These are phyloP conservation scores for Hypoxylon fuscum DNA, from an alignment of 495 filamentous ascomycete species.

Conservation along the genomic window DNA sequence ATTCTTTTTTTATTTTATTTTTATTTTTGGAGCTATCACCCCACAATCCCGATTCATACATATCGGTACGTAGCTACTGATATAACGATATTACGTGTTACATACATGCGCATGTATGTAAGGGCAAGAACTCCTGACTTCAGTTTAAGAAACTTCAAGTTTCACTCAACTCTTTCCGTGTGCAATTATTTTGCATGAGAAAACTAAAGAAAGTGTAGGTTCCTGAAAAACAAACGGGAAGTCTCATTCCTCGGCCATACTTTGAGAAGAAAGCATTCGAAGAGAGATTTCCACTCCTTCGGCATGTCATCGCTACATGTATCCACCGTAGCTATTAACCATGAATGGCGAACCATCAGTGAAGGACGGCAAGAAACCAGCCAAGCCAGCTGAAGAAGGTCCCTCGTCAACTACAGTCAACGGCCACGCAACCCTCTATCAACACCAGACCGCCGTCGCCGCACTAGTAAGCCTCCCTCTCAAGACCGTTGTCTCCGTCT, in stretches of 20 bases:
- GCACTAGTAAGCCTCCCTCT: slow-evolving; percentile 39
- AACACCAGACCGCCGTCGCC: slow-evolving; percentile 33
- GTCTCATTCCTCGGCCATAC: too few species aligned
- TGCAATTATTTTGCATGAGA: too few species aligned
- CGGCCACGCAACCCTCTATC: slow-evolving; percentile 17
- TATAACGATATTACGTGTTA: slow-evolving; percentile 11
- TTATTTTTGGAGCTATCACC: slow-evolving; percentile 13
- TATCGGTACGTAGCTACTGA: neutral
- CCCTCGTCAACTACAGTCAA: neutral
- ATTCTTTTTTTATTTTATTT: slow-evolving; percentile 20
- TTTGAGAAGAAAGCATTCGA: neutral
- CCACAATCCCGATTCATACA: slow-evolving; percentile 32
- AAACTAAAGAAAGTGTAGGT: too few species aligned
- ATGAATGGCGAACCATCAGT: slow-evolving; percentile 27
- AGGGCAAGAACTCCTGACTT: too few species aligned
- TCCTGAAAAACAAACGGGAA: too few species aligned
- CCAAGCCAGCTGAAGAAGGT: slow-evolving; percentile 6
- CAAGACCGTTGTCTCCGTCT: slow-evolving; percentile 36
- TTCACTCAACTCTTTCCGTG: neutral
- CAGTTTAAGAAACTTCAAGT: too few species aligned
- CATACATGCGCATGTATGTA: too few species aligned
- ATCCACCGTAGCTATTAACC: neutral
- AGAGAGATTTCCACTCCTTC: neutral
- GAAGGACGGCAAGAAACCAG: slow-evolving; percentile 27
- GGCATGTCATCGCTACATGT: slow-evolving; percentile 11